Conservation (phyloP, 1,139 yeast species). For the Saccharomyces hybrid region DNA sequence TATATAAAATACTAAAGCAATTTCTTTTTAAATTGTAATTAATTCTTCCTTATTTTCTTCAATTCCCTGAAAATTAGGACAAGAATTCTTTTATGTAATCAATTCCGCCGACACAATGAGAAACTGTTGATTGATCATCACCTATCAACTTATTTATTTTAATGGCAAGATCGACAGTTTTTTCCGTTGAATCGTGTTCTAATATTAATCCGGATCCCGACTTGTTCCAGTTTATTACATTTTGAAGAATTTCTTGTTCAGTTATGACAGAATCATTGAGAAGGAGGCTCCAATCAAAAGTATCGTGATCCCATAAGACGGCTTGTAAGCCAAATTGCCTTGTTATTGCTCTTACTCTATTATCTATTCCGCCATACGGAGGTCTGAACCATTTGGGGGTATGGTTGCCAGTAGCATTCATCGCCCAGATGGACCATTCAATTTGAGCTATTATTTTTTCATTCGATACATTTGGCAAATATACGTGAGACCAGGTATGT, state of each 20-base stretch:
- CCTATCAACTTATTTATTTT: slow-evolving; percentile 48
- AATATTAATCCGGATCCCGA: slow-evolving; percentile 57
- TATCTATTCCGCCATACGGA: slow-evolving; percentile 91
- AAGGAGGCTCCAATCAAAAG: slow-evolving; percentile 81
- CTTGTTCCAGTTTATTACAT: slow-evolving; percentile 44
- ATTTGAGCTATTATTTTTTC: slow-evolving; percentile 81
- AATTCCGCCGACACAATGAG: slow-evolving; percentile 68
- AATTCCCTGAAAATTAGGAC: neutral
- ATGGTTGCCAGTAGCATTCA: slow-evolving; percentile 88
- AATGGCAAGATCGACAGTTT: slow-evolving; percentile 64
- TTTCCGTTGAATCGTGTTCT: slow-evolving; percentile 70
- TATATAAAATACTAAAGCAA: neutral
- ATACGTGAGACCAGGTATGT: slow-evolving; percentile 91
- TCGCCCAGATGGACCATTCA: slow-evolving; percentile 96
- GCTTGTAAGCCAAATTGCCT: slow-evolving; percentile 82
- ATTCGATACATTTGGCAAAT: slow-evolving; percentile 66
- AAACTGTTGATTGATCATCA: slow-evolving; percentile 61
- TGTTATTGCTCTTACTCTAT: slow-evolving; percentile 69
- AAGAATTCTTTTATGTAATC: slow-evolving; percentile 31
- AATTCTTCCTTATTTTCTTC: neutral
- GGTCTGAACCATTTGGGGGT: slow-evolving; percentile 94
- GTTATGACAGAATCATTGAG: slow-evolving; percentile 30
- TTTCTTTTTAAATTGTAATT: neutral
- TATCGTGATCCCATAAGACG: slow-evolving; percentile 87
- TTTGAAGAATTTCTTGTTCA: slow-evolving; percentile 45